A percentile compares a stretch with the other conserved stretches of the same genome.
Conservation (phyloP, 1,139 yeast genomes). For the Hemisphaericaspora xylanilytica region DNA sequence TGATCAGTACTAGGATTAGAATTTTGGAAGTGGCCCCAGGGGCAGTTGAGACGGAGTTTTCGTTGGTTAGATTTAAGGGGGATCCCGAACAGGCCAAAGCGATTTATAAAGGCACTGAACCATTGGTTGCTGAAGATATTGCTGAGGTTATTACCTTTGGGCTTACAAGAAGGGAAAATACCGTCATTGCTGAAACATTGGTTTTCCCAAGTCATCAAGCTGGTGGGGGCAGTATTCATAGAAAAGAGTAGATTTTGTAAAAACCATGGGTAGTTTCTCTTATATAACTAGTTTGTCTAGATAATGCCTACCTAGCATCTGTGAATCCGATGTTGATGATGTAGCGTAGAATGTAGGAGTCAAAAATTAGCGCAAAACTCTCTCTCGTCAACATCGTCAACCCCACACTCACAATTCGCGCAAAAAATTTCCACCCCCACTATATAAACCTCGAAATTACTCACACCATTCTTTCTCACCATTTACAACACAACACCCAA, state of each 20-base stretch:
- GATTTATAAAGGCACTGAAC: constrained; percentile 71
- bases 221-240: constrained; percentile 56
- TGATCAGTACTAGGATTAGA: constrained; percentile 68
- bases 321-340: too few species aligned
- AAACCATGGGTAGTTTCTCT: too few species aligned
- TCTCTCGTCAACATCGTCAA: too few species aligned
- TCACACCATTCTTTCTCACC: neutral
- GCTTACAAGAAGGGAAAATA: constrained; percentile 65
- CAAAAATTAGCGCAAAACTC: too few species aligned
- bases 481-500: neutral
- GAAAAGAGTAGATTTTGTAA: constrained; percentile 14
- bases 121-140: constrained; percentile 72
- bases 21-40: constrained; percentile 88
- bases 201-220: constrained; percentile 81
- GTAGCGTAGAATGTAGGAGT: too few species aligned
- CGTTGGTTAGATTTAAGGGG: constrained; percentile 72
- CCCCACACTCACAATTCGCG: too few species aligned
- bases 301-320: too few species aligned
- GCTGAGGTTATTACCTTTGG: constrained; percentile 80
- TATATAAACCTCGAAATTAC: neutral
- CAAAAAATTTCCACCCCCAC: too few species aligned
- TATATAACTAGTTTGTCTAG: too few species aligned
- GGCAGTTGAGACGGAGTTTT: constrained; percentile 84
- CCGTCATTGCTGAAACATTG: constrained; percentile 76
- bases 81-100: constrained; percentile 66